Conservation (phyloP, 2,329 filamentous ascomycete genomes). For the Penicillium sp. region DNA sequence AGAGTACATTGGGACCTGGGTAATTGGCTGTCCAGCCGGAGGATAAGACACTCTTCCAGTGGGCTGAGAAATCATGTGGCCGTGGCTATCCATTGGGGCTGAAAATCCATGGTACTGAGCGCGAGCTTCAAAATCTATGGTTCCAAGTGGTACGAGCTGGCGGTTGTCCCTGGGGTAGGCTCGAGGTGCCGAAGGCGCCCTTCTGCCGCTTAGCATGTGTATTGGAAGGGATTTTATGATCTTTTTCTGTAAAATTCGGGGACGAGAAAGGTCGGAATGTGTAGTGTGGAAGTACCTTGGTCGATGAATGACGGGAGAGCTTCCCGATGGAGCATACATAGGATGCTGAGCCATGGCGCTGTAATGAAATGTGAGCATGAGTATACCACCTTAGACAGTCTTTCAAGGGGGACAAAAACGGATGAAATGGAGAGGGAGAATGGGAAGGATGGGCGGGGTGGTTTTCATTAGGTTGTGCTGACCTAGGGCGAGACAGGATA, state of each 20-base stretch:
- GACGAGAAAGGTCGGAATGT: slow-evolving; percentile 15
- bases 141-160: slow-evolving; percentile 32
- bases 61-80: slow-evolving; percentile 38
- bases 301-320: slow-evolving; percentile 42
- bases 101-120: slow-evolving; percentile 39
- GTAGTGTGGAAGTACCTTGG: slow-evolving; percentile 43
- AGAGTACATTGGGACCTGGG: slow-evolving; percentile 38
- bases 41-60: slow-evolving; percentile 39
- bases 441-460: slow-evolving; percentile 7
- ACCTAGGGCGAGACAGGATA: slow-evolving; percentile 45
- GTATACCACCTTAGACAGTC: slow-evolving; percentile 14
- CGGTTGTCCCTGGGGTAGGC: slow-evolving; percentile 39
- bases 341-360: slow-evolving; percentile 40
- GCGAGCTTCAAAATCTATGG: slow-evolving; percentile 41
- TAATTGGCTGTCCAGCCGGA: slow-evolving; percentile 39
- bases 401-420: neutral
- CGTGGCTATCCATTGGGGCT: slow-evolving; percentile 36
- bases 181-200: slow-evolving; percentile 38
- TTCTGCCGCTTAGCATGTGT: slow-evolving; percentile 38
- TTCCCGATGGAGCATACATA: slow-evolving; percentile 38
- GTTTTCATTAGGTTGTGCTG: slow-evolving; percentile 35
- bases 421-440: neutral
- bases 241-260: slow-evolving; percentile 21
- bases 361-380: slow-evolving; percentile 35
- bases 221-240: slow-evolving; percentile 19